phyloP scores from a whole-genome alignment of 164 flowering plant species.

The Vitis riparia region DNA sequence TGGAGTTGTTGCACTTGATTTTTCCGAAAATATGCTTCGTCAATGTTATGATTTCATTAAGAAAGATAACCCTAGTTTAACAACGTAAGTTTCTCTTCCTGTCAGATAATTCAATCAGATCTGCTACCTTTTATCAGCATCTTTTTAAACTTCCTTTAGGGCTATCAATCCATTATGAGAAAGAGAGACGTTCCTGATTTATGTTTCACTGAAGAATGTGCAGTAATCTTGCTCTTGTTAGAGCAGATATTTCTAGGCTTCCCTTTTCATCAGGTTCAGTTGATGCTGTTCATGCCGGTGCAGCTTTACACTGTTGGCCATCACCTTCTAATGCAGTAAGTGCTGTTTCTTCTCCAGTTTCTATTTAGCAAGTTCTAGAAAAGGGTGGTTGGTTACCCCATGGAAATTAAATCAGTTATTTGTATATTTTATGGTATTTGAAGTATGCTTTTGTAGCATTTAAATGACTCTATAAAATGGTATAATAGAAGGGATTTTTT shows the following conservation, averaged over 20 bases:
- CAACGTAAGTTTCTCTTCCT: conserved; percentile 39
- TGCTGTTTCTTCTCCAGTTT: conserved; percentile 2
- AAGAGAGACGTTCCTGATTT: conserved; percentile 1
- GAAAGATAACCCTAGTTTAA: conserved; percentile 45
- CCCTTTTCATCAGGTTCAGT: conserved; percentile 86
- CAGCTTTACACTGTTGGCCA: conserved; percentile 98
- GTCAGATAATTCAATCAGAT: not conserved
- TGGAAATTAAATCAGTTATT: too few relatives aligned
- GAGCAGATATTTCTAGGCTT: conserved; percentile 95
- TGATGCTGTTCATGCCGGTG: conserved; percentile 99
- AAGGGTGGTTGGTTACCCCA: too few relatives aligned
- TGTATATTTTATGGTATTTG: too few relatives aligned
- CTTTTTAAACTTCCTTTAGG: too few relatives aligned
- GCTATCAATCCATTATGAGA: too few relatives aligned
- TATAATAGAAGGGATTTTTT: too few relatives aligned
- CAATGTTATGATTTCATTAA: conserved; percentile 82
- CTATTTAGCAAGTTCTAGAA: too few relatives aligned
- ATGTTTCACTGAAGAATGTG: conserved; percentile 19
- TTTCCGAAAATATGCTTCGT: conserved; percentile 94
- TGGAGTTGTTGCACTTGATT: conserved; percentile 86
- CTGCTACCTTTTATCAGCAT: too few relatives aligned
- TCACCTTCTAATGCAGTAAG: conserved; percentile 96
- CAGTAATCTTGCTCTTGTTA: conserved; percentile 93
- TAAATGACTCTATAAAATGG: too few relatives aligned
- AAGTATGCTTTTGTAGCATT: too few relatives aligned